Evolutionary conservation across 768 basidiomycete species (phyloP).

Genomic region (Tulasnella sp.): DNA sequence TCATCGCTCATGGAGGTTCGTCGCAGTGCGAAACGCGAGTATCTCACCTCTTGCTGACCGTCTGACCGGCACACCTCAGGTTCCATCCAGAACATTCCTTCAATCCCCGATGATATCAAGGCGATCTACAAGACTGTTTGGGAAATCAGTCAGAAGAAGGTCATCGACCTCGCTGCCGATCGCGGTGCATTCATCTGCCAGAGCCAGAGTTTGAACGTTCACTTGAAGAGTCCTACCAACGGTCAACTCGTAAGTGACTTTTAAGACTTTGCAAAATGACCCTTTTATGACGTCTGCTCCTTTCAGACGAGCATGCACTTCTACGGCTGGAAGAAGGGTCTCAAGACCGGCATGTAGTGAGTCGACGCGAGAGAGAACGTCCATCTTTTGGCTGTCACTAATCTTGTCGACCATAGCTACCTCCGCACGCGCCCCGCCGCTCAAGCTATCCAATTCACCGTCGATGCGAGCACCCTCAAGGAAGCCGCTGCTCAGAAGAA

Average conservation of each 20-base stretch:
- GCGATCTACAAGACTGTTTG: slow-evolving; percentile 99
- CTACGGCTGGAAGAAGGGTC: slow-evolving; percentile 99
- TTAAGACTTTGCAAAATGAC: slow-evolving; percentile 20
- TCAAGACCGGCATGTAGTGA: slow-evolving; percentile 94
- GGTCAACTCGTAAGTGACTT: slow-evolving; percentile 51
- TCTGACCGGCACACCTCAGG: slow-evolving; percentile 22
- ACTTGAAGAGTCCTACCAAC: slow-evolving; percentile 75
- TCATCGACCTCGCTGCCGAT: slow-evolving; percentile 97
- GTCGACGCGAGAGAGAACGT: slow-evolving; percentile 6
- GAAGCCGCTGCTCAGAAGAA: slow-evolving; percentile 19
- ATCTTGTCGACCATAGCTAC: slow-evolving; percentile 37
- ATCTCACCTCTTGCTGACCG: background rate
- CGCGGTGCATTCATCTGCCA: slow-evolving; percentile 98
- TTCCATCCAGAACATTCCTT: slow-evolving; percentile 75
- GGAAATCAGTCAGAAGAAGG: slow-evolving; percentile 98
- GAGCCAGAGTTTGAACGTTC: slow-evolving; percentile 88
- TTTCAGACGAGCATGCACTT: slow-evolving; percentile 79
- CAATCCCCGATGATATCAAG: slow-evolving; percentile 82
- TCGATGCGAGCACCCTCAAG: slow-evolving; percentile 65
- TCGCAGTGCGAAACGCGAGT: slow-evolving; percentile 18
- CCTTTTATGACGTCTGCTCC: background rate
- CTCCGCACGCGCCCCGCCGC: slow-evolving; percentile 89
- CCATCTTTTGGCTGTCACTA: background rate
- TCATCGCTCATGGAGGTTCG: slow-evolving; percentile 84
- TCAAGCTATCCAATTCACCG: slow-evolving; percentile 95